These are phyloP conservation scores for Crithidia sp. DNA, from an alignment of 208 protist species.

Conservation along the genomic window DNA sequence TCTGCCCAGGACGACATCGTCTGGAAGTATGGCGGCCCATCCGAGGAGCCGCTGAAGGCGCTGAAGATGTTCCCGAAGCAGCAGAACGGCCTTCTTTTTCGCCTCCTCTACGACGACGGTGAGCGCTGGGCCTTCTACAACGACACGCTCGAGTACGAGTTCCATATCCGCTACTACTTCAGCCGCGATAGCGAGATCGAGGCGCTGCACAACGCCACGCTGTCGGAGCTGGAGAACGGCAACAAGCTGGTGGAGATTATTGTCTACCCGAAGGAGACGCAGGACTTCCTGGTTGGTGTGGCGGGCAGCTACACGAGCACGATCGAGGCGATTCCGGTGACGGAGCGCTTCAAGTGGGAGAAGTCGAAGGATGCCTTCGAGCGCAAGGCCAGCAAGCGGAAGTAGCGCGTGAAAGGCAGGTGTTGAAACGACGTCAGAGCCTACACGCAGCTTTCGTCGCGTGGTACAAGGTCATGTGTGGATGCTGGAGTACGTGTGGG, in stretches of 20 bases:
- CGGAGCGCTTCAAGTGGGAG: slow-evolving; percentile 66
- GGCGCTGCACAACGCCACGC: slow-evolving; percentile 56
- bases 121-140: slow-evolving; percentile 82
- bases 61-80: slow-evolving; percentile 73
- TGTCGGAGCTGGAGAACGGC: slow-evolving; percentile 64
- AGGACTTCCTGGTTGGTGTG: slow-evolving; percentile 72
- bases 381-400: slow-evolving; percentile 21
- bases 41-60: slow-evolving; percentile 56
- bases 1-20: slow-evolving; percentile 72
- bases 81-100: slow-evolving; percentile 74
- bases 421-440: no score
- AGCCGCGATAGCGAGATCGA: slow-evolving; percentile 59
- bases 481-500: no score
- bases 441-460: no score
- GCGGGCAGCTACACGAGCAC: slow-evolving; percentile 78
- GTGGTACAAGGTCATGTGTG: no score
- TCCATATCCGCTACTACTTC: slow-evolving; percentile 76
- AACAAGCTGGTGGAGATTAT: slow-evolving; percentile 68
- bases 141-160: slow-evolving; percentile 78
- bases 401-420: neutral
- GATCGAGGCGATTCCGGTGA: slow-evolving; percentile 57
- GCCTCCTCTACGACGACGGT: slow-evolving; percentile 60
- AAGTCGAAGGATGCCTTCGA: slow-evolving; percentile 50
- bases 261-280: slow-evolving; percentile 75
- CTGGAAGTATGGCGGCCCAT: slow-evolving; percentile 67